These are phyloP conservation scores for Esteya vermicola DNA, from an alignment of 2,329 filamentous ascomycete genomes.

Conservation along the genomic window DNA sequence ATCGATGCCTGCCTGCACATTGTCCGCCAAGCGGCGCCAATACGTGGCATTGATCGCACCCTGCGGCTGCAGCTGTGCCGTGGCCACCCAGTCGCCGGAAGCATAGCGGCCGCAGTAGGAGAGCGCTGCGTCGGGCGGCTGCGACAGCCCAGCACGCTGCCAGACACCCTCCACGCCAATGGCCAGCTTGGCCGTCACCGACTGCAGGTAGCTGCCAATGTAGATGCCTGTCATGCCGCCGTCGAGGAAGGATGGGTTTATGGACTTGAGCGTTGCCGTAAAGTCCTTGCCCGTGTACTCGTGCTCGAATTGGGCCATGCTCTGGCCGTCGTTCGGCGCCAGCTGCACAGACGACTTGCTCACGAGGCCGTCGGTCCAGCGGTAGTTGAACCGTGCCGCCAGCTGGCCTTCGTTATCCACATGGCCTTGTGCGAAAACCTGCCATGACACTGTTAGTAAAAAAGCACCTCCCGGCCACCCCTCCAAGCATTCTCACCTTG, in stretches of 20 bases:
- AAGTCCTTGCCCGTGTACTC: constrained; percentile 93
- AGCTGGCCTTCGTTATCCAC: constrained; percentile 86
- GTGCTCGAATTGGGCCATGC: constrained; percentile 87
- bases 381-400: constrained; percentile 81
- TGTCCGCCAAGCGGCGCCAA: constrained; percentile 86
- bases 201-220: constrained; percentile 91
- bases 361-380: constrained; percentile 63
- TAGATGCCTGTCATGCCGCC: constrained; percentile 89
- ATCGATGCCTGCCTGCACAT: constrained; percentile 91
- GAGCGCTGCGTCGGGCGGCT: constrained; percentile 79
- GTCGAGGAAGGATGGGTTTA: constrained; percentile 90
- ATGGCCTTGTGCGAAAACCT: constrained; percentile 94
- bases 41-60: constrained; percentile 82
- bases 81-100: constrained; percentile 82
- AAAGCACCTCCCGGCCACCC: not conserved
- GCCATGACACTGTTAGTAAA: not conserved
- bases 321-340: constrained; percentile 59
- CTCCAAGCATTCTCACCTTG: constrained; percentile 46
- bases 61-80: constrained; percentile 76
- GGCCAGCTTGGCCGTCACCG: constrained; percentile 72
- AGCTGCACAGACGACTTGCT: constrained; percentile 84
- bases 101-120: constrained; percentile 91
- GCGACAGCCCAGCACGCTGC: constrained; percentile 72
- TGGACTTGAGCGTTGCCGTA: constrained; percentile 78
- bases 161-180: constrained; percentile 87